Percentiles rank a stretch among this genome's conserved stretches.
phyloP scores from a whole-genome alignment of 805 yeast species.

The Candida coquimbonensis region DNA sequence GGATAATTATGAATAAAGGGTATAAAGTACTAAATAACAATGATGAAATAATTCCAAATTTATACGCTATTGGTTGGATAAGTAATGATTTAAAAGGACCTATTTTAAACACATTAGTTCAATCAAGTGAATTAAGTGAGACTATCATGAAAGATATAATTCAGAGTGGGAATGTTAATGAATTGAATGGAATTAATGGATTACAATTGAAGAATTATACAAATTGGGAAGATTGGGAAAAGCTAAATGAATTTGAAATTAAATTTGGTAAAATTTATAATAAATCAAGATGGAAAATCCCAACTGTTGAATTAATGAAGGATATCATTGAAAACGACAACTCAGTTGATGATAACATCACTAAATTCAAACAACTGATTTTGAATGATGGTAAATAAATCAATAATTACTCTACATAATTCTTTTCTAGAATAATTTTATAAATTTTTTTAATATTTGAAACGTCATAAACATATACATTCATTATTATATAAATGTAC shows the following conservation, averaged over 20 bases:
- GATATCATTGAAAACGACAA: conserved; percentile 17
- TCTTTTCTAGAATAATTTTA: neutral
- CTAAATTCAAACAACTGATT: neutral
- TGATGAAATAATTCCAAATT: conserved; percentile 31
- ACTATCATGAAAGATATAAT: conserved; percentile 49
- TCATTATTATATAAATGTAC: neutral
- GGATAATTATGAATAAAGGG: conserved; percentile 38
- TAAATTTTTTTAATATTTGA: neutral
- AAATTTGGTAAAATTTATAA: conserved; percentile 39
- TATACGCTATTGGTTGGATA: conserved; percentile 90
- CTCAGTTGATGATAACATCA: conserved; percentile 1
- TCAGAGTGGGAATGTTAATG: conserved; percentile 3
- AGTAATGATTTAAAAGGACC: conserved; percentile 83
- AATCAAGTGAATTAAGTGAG: conserved; percentile 70
- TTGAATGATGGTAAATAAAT: neutral
- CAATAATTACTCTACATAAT: neutral
- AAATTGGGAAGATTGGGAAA: conserved; percentile 63
- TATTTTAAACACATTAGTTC: conserved; percentile 85
- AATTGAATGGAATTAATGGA: conserved; percentile 20
- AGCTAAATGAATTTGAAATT: conserved; percentile 47
- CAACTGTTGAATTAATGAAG: conserved; percentile 43
- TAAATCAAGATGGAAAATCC: conserved; percentile 54
- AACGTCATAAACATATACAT: neutral
- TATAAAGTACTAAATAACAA: conserved; percentile 35
- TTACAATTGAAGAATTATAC: conserved; percentile 26